A percentile compares a stretch with the other conserved stretches of the same genome.
phyloP scores from a whole-genome alignment of 345 rosid genomes.

The Hibiscus mutabilis region DNA sequence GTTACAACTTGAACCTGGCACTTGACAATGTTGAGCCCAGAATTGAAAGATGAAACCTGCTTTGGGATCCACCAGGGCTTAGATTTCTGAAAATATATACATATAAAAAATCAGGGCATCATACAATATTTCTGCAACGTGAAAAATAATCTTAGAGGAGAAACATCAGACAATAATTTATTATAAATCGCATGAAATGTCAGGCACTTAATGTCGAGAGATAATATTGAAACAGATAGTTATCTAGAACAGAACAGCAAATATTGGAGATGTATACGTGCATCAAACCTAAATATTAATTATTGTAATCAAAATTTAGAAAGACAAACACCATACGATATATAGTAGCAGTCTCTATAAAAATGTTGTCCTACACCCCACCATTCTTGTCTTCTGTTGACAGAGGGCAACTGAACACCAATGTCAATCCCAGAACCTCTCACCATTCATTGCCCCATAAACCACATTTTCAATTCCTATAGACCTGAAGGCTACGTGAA shows the following conservation, averaged over 20 bases:
- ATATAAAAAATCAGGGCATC: conserved; percentile 1
- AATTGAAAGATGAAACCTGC: conserved; percentile 43
- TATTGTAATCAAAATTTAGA: neutral
- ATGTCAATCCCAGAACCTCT: neutral
- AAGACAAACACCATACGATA: neutral
- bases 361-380: neutral
- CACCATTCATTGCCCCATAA: neutral
- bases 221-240: neutral
- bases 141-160: neutral
- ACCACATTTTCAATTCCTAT: neutral
- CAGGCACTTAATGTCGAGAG: neutral
- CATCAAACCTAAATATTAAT: neutral
- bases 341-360: neutral
- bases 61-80: conserved; percentile 72
- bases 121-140: neutral
- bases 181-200: neutral
- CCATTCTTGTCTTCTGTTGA: neutral
- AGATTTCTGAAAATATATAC: conserved; percentile 24
- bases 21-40: conserved; percentile 33
- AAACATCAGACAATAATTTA: neutral
- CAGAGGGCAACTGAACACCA: neutral
- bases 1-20: conserved; percentile 61
- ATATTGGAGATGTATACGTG: neutral
- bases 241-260: neutral
- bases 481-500: neutral